These are phyloP conservation scores for Lactifluus pinguis DNA, from an alignment of 768 basidiomycete species.

Conservation along the genomic window DNA sequence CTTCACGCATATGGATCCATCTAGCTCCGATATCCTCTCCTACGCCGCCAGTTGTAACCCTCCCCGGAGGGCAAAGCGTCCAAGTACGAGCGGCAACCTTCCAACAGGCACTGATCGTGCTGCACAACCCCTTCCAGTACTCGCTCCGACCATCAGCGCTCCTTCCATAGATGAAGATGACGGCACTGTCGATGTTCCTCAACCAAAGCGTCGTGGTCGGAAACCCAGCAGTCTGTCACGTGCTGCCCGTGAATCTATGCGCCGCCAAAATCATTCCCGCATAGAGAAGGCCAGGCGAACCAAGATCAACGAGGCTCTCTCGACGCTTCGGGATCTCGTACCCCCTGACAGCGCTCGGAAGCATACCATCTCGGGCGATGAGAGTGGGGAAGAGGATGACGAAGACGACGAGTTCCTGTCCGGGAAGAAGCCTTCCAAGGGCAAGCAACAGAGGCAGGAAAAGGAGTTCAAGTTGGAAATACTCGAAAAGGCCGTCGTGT, in stretches of 20 bases:
- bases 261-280: slow-evolving; percentile 89
- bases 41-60: slow-evolving; percentile 37
- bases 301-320: slow-evolving; percentile 90
- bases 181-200: slow-evolving; percentile 23
- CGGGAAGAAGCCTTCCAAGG: slow-evolving; percentile 8
- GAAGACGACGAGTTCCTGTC: slow-evolving; percentile 14
- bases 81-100: neutral
- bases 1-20: neutral
- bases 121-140: slow-evolving; percentile 14
- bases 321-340: slow-evolving; percentile 68
- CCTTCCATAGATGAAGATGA: slow-evolving; percentile 17
- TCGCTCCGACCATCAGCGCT: slow-evolving; percentile 14
- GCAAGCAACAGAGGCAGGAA: slow-evolving; percentile 11
- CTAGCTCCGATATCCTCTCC: slow-evolving; percentile 17
- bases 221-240: slow-evolving; percentile 68
- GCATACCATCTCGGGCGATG: slow-evolving; percentile 26
- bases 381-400: slow-evolving; percentile 31
- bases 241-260: slow-evolving; percentile 72
- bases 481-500: slow-evolving; percentile 17
- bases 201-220: slow-evolving; percentile 55
- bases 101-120: neutral
- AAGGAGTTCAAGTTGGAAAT: slow-evolving; percentile 21
- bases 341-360: slow-evolving; percentile 39
- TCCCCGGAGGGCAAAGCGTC: slow-evolving; percentile 38
- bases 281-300: slow-evolving; percentile 92